Evolutionary conservation across 495 filamentous ascomycete genomes (phyloP).

Genomic region (Sordaria brevicollis): DNA sequence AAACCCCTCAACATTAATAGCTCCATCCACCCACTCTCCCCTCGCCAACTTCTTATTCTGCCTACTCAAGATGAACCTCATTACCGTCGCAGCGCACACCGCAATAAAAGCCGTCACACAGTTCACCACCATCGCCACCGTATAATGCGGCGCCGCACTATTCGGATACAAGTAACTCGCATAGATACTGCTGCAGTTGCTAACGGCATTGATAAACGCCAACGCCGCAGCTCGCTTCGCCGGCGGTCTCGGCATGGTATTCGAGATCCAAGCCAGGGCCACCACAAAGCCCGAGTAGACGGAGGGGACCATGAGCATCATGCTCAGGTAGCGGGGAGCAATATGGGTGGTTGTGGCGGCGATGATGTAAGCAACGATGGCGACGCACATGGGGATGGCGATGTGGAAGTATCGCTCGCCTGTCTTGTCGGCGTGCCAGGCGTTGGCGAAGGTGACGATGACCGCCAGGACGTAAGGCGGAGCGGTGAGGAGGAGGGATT

Average conservation of each 20-base stretch:
- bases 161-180: conserved; percentile 56
- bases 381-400: conserved; percentile 54
- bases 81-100: conserved; percentile 51
- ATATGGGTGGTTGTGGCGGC: conserved; percentile 54
- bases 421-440: conserved; percentile 68
- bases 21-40: conserved; percentile 36
- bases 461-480: conserved; percentile 67
- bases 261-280: conserved; percentile 67
- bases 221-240: conserved; percentile 75
- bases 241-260: conserved; percentile 71
- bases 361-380: conserved; percentile 65
- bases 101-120: conserved; percentile 56
- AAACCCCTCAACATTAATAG: conserved; percentile 50
- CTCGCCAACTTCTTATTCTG: conserved; percentile 64
- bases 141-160: conserved; percentile 35
- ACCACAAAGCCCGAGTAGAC: conserved; percentile 64
- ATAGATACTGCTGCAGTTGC: conserved; percentile 66
- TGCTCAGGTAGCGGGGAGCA: conserved; percentile 64
- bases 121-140: conserved; percentile 67
- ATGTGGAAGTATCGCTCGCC: conserved; percentile 76
- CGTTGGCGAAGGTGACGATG: conserved; percentile 59
- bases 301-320: conserved; percentile 72
- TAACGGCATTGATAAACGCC: conserved; percentile 71
- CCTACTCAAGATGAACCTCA: conserved; percentile 55
- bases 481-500: conserved; percentile 64